A percentile compares a stretch with the other conserved stretches of the same genome.
phyloP scores from a whole-genome alignment of 2,329 filamentous ascomycete genomes.

The Scortechinia acanthostroma region DNA sequence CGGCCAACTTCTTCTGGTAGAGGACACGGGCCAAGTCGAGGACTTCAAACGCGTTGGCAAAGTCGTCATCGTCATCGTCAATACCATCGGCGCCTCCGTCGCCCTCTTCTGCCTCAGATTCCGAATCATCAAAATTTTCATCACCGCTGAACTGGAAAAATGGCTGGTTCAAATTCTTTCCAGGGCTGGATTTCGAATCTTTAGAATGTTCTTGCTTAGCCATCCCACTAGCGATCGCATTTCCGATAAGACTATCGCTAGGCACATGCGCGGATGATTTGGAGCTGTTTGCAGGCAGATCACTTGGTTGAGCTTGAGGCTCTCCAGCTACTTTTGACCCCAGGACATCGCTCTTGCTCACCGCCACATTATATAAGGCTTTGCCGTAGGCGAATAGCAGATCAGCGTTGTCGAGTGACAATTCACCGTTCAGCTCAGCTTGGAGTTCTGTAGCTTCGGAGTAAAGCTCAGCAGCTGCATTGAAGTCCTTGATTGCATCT shows the following conservation, averaged over 20 bases:
- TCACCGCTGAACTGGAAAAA: constrained; percentile 60
- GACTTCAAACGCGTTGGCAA: constrained; percentile 55
- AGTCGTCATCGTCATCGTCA: constrained; percentile 52
- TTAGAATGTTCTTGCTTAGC: constrained; percentile 7
- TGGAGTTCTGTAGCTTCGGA: constrained; percentile 56
- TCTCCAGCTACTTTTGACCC: constrained; percentile 52
- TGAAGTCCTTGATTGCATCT: constrained; percentile 56
- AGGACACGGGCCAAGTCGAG: constrained; percentile 56
- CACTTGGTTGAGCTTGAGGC: constrained; percentile 34
- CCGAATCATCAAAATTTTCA: constrained; percentile 51
- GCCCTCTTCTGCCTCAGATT: constrained; percentile 36
- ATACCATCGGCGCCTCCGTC: constrained; percentile 32
- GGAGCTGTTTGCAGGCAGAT: constrained; percentile 15
- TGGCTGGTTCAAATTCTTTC: constrained; percentile 32
- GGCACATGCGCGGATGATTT: background rate
- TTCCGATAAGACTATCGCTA: background rate
- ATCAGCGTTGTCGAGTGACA: constrained; percentile 55
- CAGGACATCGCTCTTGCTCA: constrained; percentile 57
- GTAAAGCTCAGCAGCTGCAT: constrained; percentile 53
- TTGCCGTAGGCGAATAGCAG: constrained; percentile 60
- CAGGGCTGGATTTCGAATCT: constrained; percentile 7
- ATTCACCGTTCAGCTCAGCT: constrained; percentile 54
- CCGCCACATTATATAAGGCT: constrained; percentile 55
- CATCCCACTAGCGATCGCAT: background rate
- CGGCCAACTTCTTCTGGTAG: constrained; percentile 41